Percentiles rank a stretch among this genome's conserved stretches.
Evolutionary conservation across 2,329 filamentous ascomycete species (phyloP).

Genomic region (Aureobasidium sp.): DNA sequence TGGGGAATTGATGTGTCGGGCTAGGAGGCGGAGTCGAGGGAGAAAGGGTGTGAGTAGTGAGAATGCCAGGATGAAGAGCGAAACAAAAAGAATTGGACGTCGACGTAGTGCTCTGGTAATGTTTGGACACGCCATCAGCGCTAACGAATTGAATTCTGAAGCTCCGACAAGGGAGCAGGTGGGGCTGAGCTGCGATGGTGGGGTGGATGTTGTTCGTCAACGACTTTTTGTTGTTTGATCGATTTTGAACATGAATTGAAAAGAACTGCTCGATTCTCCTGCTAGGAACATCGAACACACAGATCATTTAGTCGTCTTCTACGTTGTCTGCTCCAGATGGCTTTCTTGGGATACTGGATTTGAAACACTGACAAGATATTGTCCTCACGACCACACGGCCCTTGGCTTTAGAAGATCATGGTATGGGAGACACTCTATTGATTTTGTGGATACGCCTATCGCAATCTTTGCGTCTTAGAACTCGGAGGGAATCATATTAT

Average conservation of each 20-base stretch:
- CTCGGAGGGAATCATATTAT: background rate
- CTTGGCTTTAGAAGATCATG: background rate
- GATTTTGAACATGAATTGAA: background rate
- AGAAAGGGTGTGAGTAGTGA: constrained; percentile 34
- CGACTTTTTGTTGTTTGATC: background rate
- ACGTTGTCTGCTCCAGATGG: background rate
- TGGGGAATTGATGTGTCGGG: constrained; percentile 23
- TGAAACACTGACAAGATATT: background rate
- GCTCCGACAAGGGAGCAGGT: constrained; percentile 6
- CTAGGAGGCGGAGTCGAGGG: constrained; percentile 34
- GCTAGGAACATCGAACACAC: too few species aligned
- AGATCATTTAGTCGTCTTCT: background rate
- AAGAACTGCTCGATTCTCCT: background rate
- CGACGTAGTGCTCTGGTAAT: background rate
- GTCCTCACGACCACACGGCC: background rate
- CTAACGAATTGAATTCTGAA: constrained; percentile 12
- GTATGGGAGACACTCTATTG: background rate
- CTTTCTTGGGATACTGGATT: too few species aligned
- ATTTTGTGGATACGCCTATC: background rate
- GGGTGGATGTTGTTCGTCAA: background rate
- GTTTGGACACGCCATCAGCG: constrained; percentile 6
- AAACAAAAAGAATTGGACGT: constrained; percentile 16
- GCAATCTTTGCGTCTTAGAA: background rate
- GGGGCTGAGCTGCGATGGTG: constrained; percentile 8
- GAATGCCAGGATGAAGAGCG: constrained; percentile 34